Evolutionary conservation across 768 basidiomycete species (phyloP).

Genomic region (Boletus subparvulus): DNA sequence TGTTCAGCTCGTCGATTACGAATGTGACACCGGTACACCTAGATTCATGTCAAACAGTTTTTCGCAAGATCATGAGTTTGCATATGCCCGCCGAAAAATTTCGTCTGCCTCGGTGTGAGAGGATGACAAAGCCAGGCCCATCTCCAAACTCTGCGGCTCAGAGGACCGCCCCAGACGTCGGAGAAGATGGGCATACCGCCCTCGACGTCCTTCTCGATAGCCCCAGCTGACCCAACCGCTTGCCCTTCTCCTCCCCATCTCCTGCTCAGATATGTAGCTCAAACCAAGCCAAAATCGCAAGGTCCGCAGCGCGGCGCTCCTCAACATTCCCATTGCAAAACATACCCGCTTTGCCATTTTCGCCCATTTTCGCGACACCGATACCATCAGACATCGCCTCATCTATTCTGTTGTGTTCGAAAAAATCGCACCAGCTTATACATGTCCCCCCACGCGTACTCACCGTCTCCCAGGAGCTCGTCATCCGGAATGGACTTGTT

Average conservation of each 20-base stretch:
- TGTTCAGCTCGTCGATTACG: too few species aligned
- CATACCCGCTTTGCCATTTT: slow-evolving; percentile 65
- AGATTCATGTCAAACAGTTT: too few species aligned
- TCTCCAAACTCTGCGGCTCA: too few species aligned
- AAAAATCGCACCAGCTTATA: slow-evolving; percentile 36
- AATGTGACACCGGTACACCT: too few species aligned
- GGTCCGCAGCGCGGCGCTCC: slow-evolving; percentile 75
- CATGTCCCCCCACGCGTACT: slow-evolving; percentile 50
- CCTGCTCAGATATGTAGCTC: neutral
- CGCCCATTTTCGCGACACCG: slow-evolving; percentile 75
- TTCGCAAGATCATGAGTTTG: slow-evolving; percentile 39
- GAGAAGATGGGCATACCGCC: slow-evolving; percentile 44
- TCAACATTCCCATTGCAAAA: slow-evolving; percentile 60
- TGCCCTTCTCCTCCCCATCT: slow-evolving; percentile 4
- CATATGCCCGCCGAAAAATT: too few species aligned
- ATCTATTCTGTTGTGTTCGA: slow-evolving; percentile 63
- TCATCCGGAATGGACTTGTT: slow-evolving; percentile 78
- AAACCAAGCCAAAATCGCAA: slow-evolving; percentile 51
- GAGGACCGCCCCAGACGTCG: slow-evolving; percentile 37
- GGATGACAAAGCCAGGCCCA: too few species aligned
- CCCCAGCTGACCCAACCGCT: slow-evolving; percentile 34
- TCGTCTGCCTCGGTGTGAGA: too few species aligned
- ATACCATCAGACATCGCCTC: slow-evolving; percentile 67
- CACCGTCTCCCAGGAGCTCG: slow-evolving; percentile 65
- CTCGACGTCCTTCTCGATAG: slow-evolving; percentile 62